A percentile compares a stretch with the other conserved stretches of the same genome.
phyloP scores from a whole-genome alignment of 2,329 filamentous ascomycete genomes.

The Diaporthe capsici region DNA sequence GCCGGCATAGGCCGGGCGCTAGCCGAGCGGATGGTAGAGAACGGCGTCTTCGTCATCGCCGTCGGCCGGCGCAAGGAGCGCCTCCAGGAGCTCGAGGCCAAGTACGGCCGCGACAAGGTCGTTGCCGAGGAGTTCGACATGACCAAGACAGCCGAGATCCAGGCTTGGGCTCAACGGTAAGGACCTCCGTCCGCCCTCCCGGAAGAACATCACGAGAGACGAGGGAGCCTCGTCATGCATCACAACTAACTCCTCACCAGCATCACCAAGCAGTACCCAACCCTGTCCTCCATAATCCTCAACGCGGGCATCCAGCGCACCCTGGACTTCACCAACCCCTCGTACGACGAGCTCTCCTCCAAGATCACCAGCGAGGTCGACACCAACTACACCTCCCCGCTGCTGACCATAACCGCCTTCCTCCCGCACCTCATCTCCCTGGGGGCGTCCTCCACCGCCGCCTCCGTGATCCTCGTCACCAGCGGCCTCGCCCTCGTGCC shows the following conservation, averaged over 20 bases:
- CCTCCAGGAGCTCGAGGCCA: slow-evolving; percentile 62
- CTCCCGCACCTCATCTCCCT: slow-evolving; percentile 58
- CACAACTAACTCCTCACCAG: slow-evolving; percentile 42
- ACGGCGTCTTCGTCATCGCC: slow-evolving; percentile 66
- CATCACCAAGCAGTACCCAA: slow-evolving; percentile 56
- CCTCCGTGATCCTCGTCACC: slow-evolving; percentile 53
- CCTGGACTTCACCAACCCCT: slow-evolving; percentile 62
- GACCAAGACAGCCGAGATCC: slow-evolving; percentile 57
- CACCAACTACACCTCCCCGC: slow-evolving; percentile 63
- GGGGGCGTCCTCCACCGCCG: slow-evolving; percentile 26
- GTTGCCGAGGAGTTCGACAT: slow-evolving; percentile 62
- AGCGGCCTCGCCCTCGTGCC: slow-evolving; percentile 64
- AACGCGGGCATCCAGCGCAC: slow-evolving; percentile 69
- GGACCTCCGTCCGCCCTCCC: slow-evolving; percentile 18
- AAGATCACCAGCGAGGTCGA: slow-evolving; percentile 58
- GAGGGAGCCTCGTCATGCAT: not conserved
- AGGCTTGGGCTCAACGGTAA: slow-evolving; percentile 57
- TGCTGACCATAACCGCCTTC: slow-evolving; percentile 60
- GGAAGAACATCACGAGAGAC: not conserved
- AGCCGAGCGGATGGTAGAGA: slow-evolving; percentile 56
- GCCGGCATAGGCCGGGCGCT: slow-evolving; percentile 67
- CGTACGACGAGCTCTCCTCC: slow-evolving; percentile 44
- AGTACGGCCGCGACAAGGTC: slow-evolving; percentile 59
- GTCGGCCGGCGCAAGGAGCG: slow-evolving; percentile 68
- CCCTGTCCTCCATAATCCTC: slow-evolving; percentile 69